Evolutionary conservation across 169 alveolate species (phyloP).

Genomic region (Plasmodium coatneyi): DNA sequence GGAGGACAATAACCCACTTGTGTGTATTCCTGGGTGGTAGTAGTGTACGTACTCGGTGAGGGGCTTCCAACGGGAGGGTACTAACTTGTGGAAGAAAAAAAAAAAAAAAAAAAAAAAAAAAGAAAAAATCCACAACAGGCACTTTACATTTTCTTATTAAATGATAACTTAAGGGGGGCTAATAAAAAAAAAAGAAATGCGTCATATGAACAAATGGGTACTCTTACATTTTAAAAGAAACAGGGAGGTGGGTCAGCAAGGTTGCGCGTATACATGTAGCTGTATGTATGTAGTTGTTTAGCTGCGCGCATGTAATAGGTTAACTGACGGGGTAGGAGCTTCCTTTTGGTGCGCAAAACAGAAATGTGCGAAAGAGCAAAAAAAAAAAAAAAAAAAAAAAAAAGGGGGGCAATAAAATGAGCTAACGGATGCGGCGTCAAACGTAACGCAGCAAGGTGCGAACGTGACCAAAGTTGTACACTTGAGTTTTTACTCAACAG

Average conservation of each 20-base stretch:
- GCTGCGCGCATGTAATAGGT: background rate
- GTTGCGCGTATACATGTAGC: background rate
- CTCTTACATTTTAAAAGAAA: background rate
- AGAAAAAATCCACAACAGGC: background rate
- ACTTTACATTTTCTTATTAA: background rate
- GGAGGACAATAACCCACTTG: background rate
- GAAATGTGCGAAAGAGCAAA: constrained; percentile 1
- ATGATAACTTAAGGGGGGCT: background rate
- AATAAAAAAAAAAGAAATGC: background rate
- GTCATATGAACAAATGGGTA: background rate
- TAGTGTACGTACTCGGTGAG: background rate
- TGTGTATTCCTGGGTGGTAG: background rate
- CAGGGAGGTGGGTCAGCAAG: background rate
- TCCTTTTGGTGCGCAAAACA: background rate
- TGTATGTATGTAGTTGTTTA: background rate
- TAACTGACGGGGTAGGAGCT: background rate
- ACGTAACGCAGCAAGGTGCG: no score
- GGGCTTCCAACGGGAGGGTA: background rate
- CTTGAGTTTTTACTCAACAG: background rate
- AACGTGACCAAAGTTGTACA: background rate
- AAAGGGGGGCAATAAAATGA: background rate
- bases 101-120: background rate
- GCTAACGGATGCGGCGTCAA: background rate
- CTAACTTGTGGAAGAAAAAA: background rate
- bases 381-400: no score